A percentile compares a stretch with the other conserved stretches of the same genome.
Evolutionary conservation across 2,329 filamentous ascomycete species (phyloP).

Genomic region (Aureobasidium sp.): DNA sequence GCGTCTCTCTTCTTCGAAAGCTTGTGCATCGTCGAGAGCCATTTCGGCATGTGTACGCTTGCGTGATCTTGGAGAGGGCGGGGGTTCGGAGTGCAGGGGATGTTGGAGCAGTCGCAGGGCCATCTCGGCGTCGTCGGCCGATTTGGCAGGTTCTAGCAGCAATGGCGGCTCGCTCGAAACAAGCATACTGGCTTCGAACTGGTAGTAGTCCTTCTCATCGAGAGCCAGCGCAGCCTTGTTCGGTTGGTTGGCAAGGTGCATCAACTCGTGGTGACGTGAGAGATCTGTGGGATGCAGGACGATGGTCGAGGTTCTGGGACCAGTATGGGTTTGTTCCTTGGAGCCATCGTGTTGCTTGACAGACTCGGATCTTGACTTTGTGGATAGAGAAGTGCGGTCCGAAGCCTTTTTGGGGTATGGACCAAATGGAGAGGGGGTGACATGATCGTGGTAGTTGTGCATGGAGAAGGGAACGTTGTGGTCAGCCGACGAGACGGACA

Average conservation of each 20-base stretch:
- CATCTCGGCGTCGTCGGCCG: conserved; percentile 59
- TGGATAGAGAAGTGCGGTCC: conserved; percentile 34
- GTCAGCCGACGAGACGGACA: conserved; percentile 45
- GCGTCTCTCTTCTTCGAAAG: conserved; percentile 80
- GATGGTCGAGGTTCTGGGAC: conserved; percentile 62
- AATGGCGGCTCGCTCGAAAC: conserved; percentile 67
- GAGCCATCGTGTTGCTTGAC: conserved; percentile 38
- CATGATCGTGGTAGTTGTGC: conserved; percentile 83
- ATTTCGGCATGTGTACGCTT: conserved; percentile 94
- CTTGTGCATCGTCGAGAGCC: conserved; percentile 87
- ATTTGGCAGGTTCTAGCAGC: conserved; percentile 68
- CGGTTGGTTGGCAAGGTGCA: conserved; percentile 64
- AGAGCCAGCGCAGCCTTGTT: conserved; percentile 50
- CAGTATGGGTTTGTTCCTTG: conserved; percentile 24
- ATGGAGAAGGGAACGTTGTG: conserved; percentile 71
- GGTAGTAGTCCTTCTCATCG: conserved; percentile 64
- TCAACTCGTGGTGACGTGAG: conserved; percentile 67
- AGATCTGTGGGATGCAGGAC: conserved; percentile 80
- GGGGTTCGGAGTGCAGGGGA: conserved; percentile 66
- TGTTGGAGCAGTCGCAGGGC: conserved; percentile 67
- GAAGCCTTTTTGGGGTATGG: conserved; percentile 52
- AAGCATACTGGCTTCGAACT: conserved; percentile 70
- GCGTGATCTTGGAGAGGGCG: conserved; percentile 77
- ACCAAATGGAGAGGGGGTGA: conserved; percentile 81
- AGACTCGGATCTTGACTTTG: conserved; percentile 32